A percentile compares a stretch with the other conserved stretches of the same genome.
Conservation (phyloP, 1,284 basidiomycete species). For the Trichosporon sp. region DNA sequence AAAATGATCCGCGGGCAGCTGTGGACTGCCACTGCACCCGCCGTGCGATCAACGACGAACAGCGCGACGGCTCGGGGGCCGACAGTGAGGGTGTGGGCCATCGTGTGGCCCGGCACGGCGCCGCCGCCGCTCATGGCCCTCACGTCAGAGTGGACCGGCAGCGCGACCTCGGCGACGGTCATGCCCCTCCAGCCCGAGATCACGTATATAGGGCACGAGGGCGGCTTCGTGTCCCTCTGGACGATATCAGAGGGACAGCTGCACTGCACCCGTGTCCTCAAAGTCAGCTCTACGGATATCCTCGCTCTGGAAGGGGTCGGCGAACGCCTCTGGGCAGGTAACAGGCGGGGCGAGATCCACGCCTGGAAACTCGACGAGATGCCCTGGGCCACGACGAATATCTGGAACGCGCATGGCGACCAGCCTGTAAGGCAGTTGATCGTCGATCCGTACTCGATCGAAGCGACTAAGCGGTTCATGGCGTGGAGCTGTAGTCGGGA, state of each 20-base stretch:
- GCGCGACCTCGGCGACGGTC: constrained; percentile 73
- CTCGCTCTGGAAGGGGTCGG: constrained; percentile 73
- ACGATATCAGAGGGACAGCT: constrained; percentile 26
- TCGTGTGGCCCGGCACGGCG: constrained; percentile 49
- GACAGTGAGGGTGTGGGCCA: constrained; percentile 70
- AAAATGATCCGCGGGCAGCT: constrained; percentile 65
- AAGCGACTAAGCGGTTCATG: constrained; percentile 54
- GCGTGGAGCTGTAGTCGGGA: constrained; percentile 77
- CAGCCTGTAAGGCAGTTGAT: constrained; percentile 65
- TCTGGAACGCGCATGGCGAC: constrained; percentile 79
- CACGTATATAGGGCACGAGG: constrained; percentile 90
- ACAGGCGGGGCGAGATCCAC: constrained; percentile 72
- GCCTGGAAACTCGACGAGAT: constrained; percentile 64
- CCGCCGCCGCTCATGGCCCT: constrained; percentile 52
- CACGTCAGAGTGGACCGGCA: constrained; percentile 54
- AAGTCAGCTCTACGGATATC: constrained; percentile 72
- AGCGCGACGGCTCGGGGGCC: constrained; percentile 56
- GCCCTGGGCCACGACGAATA: constrained; percentile 83
- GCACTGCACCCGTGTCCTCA: constrained; percentile 50
- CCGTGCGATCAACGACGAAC: constrained; percentile 38
- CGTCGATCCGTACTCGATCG: constrained; percentile 67
- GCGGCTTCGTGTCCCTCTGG: constrained; percentile 81
- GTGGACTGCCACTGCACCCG: constrained; percentile 61
- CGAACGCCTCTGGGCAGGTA: constrained; percentile 76
- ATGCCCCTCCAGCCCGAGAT: constrained; percentile 62